These are phyloP conservation scores for Saccharomycopsis schoenii DNA, from an alignment of 805 yeast genomes.

Conservation along the genomic window DNA sequence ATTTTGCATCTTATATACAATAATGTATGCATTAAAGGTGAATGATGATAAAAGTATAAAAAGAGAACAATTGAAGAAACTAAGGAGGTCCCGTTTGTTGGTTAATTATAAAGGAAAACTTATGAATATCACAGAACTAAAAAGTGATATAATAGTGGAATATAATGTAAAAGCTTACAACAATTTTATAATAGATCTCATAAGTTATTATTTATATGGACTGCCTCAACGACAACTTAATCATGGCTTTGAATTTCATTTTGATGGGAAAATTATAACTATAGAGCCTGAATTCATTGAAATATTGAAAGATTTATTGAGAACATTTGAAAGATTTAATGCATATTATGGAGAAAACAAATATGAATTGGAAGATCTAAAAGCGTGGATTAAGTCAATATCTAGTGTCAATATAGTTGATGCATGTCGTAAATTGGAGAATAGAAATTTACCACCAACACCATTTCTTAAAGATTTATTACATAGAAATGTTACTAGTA, in stretches of 20 bases:
- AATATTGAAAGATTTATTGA: constrained; percentile 1
- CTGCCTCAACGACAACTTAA: not conserved
- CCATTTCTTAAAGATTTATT: not conserved
- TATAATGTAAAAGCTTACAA: not conserved
- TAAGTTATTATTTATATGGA: not conserved
- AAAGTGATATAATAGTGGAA: not conserved
- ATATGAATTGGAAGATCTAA: constrained; percentile 3
- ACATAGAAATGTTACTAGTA: not conserved
- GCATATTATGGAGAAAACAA: not conserved
- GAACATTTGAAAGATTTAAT: not conserved
- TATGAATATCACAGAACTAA: not conserved
- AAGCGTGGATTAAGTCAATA: constrained; percentile 3
- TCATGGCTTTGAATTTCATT: not conserved
- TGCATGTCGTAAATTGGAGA: not conserved
- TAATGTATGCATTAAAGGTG: constrained; percentile 3
- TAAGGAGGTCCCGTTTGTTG: not conserved
- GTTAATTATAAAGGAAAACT: not conserved
- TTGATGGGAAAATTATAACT: not conserved
- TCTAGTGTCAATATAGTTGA: not conserved
- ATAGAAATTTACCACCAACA: not conserved
- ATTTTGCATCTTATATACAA: constrained; percentile 1
- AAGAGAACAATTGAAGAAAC: not conserved
- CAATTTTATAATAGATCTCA: not conserved
- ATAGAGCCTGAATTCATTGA: not conserved
- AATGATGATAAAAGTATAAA: not conserved